Evolutionary conservation across 1,284 basidiomycete species (phyloP).

Genomic region (Meripilus lineatus): DNA sequence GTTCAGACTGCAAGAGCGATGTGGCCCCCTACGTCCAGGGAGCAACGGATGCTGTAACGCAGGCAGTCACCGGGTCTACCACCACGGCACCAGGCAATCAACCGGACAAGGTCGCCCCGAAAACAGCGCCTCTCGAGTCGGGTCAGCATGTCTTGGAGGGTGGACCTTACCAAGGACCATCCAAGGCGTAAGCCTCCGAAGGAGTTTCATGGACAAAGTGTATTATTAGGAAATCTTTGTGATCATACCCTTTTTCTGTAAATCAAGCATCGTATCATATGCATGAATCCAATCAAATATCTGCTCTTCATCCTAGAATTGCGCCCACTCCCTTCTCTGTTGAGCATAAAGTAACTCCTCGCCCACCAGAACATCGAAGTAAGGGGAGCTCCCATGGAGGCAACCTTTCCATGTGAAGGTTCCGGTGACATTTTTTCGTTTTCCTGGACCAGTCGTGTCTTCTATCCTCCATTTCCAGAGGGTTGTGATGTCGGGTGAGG

Average conservation of each 20-base stretch:
- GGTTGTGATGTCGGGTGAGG: background rate
- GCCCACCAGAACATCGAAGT: too few relatives aligned
- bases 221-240: slow-evolving; percentile 1
- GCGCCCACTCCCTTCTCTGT: slow-evolving; percentile 10
- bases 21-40: too few relatives aligned
- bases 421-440: background rate
- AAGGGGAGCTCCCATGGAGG: background rate
- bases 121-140: slow-evolving; percentile 39
- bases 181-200: slow-evolving; percentile 20
- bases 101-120: slow-evolving; percentile 32
- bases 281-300: background rate
- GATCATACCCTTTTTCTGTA: slow-evolving; percentile 1
- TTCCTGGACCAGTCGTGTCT: background rate
- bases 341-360: background rate
- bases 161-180: slow-evolving; percentile 31
- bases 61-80: slow-evolving; percentile 17
- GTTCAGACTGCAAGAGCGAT: too few relatives aligned
- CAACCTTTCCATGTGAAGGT: slow-evolving; percentile 4
- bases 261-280: background rate
- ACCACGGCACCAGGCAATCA: slow-evolving; percentile 17
- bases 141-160: slow-evolving; percentile 32
- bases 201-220: slow-evolving; percentile 19
- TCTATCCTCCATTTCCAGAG: slow-evolving; percentile 6
- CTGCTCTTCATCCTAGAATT: background rate
- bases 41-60: slow-evolving; percentile 19